These are phyloP conservation scores for Rutstroemia sp. DNA, from an alignment of 2,329 filamentous ascomycete species.

Conservation along the genomic window DNA sequence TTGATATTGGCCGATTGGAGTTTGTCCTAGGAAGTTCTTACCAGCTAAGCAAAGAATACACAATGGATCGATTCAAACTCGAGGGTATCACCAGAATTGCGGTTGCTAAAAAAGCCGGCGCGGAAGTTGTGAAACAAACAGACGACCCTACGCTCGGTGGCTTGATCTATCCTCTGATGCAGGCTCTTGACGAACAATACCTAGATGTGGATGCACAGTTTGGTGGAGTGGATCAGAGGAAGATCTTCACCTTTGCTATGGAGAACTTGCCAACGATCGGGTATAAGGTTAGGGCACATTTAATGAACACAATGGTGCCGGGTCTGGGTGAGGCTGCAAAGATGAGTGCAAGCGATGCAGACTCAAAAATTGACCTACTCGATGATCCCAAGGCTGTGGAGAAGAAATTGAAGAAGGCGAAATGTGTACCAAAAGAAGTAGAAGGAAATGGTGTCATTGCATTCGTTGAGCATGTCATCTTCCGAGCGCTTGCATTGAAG, in stretches of 20 bases:
- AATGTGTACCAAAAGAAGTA: constrained; percentile 8
- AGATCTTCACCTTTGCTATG: constrained; percentile 79
- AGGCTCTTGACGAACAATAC: constrained; percentile 38
- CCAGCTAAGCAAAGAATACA: constrained; percentile 66
- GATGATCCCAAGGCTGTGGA: constrained; percentile 5
- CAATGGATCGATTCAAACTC: constrained; percentile 82
- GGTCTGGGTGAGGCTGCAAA: constrained; percentile 74
- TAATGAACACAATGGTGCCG: constrained; percentile 85
- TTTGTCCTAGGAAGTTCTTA: constrained; percentile 83
- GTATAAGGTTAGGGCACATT: constrained; percentile 63
- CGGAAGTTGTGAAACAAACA: constrained; percentile 77
- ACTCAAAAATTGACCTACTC: constrained; percentile 10
- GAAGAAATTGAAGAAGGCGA: constrained; percentile 9
- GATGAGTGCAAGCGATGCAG: constrained; percentile 67
- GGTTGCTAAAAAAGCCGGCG: constrained; percentile 75
- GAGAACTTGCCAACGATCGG: constrained; percentile 81
- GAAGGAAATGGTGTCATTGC: constrained; percentile 59
- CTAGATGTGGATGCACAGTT: constrained; percentile 84
- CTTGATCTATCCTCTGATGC: constrained; percentile 78
- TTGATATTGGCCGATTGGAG: constrained; percentile 68
- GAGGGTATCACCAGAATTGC: constrained; percentile 30
- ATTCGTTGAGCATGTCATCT: constrained; percentile 68
- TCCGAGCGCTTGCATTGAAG: constrained; percentile 63
- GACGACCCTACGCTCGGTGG: constrained; percentile 67
- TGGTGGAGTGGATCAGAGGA: constrained; percentile 79